Conservation (phyloP, 1,284 basidiomycete genomes). For the Apiotrichum laibachii region DNA sequence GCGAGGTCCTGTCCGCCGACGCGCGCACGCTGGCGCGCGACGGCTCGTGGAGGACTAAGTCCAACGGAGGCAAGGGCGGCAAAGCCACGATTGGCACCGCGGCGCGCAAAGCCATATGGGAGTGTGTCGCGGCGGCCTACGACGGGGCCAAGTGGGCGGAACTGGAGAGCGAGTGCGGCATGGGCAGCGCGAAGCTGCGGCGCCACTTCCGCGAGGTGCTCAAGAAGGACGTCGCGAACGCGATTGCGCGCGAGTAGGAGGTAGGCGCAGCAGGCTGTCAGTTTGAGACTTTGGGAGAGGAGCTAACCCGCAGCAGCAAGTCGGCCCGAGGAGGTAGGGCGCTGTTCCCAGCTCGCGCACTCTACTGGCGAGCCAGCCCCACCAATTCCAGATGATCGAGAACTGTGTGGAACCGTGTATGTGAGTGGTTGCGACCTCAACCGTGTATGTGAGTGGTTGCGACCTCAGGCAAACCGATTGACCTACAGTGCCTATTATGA, state of each 20-base stretch:
- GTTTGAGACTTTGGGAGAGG: too few species aligned
- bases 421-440: too few species aligned
- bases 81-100: constrained; percentile 15
- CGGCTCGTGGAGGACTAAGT: neutral
- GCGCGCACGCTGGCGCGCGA: constrained; percentile 13
- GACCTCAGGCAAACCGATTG: too few species aligned
- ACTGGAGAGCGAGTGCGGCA: constrained; percentile 11
- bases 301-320: neutral
- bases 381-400: too few species aligned
- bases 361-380: too few species aligned
- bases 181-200: constrained; percentile 30
- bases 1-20: constrained; percentile 31
- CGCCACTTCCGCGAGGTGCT: constrained; percentile 37
- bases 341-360: too few species aligned
- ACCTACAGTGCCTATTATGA: too few species aligned
- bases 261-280: neutral
- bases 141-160: constrained; percentile 17
- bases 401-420: too few species aligned
- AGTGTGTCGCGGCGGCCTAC: constrained; percentile 18
- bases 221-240: constrained; percentile 25
- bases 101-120: constrained; percentile 21
- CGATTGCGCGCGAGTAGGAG: neutral
- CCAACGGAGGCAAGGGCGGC: neutral
- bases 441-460: too few species aligned
- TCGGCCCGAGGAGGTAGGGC: too few species aligned